Evolutionary conservation across 2,329 filamentous ascomycete genomes (phyloP).

Genomic region (Alternaria sp.): DNA sequence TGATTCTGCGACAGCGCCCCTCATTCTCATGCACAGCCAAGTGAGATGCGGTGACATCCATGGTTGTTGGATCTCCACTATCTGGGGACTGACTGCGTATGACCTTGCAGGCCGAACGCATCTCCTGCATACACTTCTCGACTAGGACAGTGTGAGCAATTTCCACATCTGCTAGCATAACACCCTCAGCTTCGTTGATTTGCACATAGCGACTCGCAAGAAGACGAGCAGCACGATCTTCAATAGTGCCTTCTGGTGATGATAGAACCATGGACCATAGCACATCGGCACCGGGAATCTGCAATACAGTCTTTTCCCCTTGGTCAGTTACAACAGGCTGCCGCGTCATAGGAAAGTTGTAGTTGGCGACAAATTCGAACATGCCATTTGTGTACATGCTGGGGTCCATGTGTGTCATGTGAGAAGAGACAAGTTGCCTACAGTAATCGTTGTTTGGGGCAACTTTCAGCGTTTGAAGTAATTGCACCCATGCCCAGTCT

Average conservation of each 20-base stretch:
- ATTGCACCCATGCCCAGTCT: conserved; percentile 68
- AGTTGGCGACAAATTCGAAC: conserved; percentile 68
- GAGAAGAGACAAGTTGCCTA: conserved; percentile 52
- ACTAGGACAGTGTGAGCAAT: conserved; percentile 74
- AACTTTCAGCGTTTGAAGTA: conserved; percentile 33
- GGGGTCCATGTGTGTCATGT: conserved; percentile 66
- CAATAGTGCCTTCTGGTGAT: conserved; percentile 70
- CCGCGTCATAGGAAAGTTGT: conserved; percentile 34
- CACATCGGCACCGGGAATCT: conserved; percentile 68
- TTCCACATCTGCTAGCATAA: conserved; percentile 58
- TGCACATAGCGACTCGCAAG: conserved; percentile 79
- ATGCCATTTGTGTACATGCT: conserved; percentile 67
- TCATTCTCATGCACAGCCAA: conserved; percentile 39
- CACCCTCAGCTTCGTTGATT: conserved; percentile 44
- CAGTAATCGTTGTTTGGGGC: conserved; percentile 41
- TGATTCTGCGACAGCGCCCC: conserved; percentile 41
- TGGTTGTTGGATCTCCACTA: conserved; percentile 7
- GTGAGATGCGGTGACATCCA: conserved; percentile 24
- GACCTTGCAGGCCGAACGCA: conserved; percentile 27
- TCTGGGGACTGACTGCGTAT: conserved; percentile 17
- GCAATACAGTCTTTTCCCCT: conserved; percentile 49
- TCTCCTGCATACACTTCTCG: conserved; percentile 75
- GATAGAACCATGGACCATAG: conserved; percentile 85
- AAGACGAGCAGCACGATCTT: conserved; percentile 71
- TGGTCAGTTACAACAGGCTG: conserved; percentile 24